Percentiles rank a stretch among this genome's conserved stretches.
These are phyloP conservation scores for Xylaria sp. DNA, from an alignment of 2,329 filamentous ascomycete genomes.

Conservation along the genomic window DNA sequence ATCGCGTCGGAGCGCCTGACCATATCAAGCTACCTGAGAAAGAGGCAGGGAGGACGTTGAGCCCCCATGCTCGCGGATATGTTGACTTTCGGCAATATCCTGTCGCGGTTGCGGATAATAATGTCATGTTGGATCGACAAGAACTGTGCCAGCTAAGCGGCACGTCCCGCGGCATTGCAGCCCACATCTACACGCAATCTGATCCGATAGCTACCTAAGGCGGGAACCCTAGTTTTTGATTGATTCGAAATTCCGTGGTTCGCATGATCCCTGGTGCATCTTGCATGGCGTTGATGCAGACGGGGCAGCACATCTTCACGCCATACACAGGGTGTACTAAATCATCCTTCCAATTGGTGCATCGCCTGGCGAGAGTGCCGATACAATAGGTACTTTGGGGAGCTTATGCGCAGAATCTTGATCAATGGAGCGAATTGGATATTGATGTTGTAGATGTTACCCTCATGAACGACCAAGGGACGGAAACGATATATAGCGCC, in stretches of 20 bases:
- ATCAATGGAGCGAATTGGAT: background rate
- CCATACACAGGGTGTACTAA: background rate
- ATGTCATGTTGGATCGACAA: slow-evolving; percentile 33
- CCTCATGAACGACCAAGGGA: background rate
- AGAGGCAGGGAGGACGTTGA: background rate
- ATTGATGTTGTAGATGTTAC: background rate
- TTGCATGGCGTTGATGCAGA: slow-evolving; percentile 19
- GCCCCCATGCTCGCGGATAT: background rate
- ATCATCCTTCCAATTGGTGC: background rate
- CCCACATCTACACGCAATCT: background rate
- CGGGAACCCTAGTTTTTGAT: background rate
- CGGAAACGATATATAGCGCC: background rate
- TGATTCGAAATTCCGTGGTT: background rate
- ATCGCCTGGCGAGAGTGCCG: background rate
- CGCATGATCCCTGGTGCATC: slow-evolving; percentile 7
- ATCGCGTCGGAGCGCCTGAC: slow-evolving; percentile 10
- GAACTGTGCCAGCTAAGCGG: slow-evolving; percentile 34
- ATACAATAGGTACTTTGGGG: background rate
- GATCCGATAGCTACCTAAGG: slow-evolving; percentile 2
- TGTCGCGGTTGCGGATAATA: slow-evolving; percentile 29
- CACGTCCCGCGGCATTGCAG: slow-evolving; percentile 9
- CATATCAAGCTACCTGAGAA: background rate
- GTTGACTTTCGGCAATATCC: slow-evolving; percentile 25
- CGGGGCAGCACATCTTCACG: slow-evolving; percentile 13
- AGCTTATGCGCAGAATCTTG: background rate